A percentile compares a stretch with the other conserved stretches of the same genome.
These are phyloP conservation scores for Globomyces pollinis-pini DNA, from an alignment of 192 early-diverging fungal genomes.

Conservation along the genomic window DNA sequence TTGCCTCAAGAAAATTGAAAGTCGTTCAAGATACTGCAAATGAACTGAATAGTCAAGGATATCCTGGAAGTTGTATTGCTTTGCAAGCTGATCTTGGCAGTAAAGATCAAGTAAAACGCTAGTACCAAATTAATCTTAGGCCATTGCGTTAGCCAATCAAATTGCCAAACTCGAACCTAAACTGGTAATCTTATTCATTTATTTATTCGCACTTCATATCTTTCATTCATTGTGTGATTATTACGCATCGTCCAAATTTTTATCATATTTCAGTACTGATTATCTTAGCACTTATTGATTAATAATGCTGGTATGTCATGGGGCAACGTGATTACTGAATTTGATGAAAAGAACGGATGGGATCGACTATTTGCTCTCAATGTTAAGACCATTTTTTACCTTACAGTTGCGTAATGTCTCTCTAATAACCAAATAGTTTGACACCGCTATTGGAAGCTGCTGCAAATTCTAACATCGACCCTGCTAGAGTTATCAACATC, in stretches of 20 bases:
- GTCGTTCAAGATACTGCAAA: constrained; percentile 44
- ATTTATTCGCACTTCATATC: constrained; percentile 21
- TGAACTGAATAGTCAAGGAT: constrained; percentile 56
- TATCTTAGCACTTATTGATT: constrained; percentile 74
- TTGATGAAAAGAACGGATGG: constrained; percentile 47
- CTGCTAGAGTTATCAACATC: constrained; percentile 86
- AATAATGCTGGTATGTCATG: constrained; percentile 69
- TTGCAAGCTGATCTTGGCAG: constrained; percentile 68
- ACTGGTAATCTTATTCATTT: too few species aligned
- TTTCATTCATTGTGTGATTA: not conserved
- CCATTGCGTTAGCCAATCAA: constrained; percentile 45
- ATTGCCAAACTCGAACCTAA: constrained; percentile 48
- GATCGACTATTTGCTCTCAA: constrained; percentile 73
- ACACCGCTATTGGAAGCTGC: constrained; percentile 61
- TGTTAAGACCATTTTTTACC: constrained; percentile 69
- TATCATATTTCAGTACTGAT: too few species aligned
- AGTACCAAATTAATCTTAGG: constrained; percentile 19
- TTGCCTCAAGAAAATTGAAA: constrained; percentile 66
- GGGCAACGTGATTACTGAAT: constrained; percentile 29
- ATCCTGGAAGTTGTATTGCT: constrained; percentile 62
- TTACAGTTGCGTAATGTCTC: constrained; percentile 66
- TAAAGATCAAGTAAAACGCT: constrained; percentile 24
- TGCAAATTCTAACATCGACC: constrained; percentile 37
- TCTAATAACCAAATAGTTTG: constrained; percentile 22
- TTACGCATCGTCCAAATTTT: not conserved